Base-by-base conservation (phyloP, 1,139 yeast species). In the Blastobotrys persicus region DNA sequence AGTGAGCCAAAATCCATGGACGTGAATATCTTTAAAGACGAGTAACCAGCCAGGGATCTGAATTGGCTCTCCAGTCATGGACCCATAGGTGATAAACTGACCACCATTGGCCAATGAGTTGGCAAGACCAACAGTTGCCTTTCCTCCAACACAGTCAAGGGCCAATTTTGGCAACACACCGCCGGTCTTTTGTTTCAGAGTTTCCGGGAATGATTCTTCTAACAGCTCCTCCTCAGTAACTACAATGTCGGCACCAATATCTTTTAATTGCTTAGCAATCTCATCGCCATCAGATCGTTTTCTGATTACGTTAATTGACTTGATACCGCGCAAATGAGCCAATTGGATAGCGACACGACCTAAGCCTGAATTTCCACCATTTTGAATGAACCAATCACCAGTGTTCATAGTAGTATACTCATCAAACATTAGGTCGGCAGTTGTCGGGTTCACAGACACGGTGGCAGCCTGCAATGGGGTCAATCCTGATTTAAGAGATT, bases 41-140 rank as follows among this genome's bases (percentile, higher is more conserved):
- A 88, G 86, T 54, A 88, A 72, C 1, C 95, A 80, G 0, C 97
- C 88, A 40, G 98, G 96, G 51, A 92, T 69, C 17, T 80, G 78
- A 20, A 92, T 94, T 1, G 98, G 98, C 69, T 88, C 92, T 74
- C 83, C 83, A 3, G 97, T 87, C 98, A 92, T 92, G 43, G 96
- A 98, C 26, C 98, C 98, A 65, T 92, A 92, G 0, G 98, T 88
- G 60, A 86, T 80, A 76, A 92, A 75, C 55, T 85, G 75, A 1
- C 81, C 81, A 28, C 89, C 87, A 54, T 79, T 76, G 17, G 69
- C 64, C 55, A 92, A 76, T 64, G 88, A 89, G 57, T 96, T 78
- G 6, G 96, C 94, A 58, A 92, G 74, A 38, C 83, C 82, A 1
- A 95, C 76, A 34, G 89, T 79, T 34, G 88, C 83, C 56, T 85